Conservation (phyloP, 176 grass and related monocot genomes). For the Aegilops umbellulata region DNA sequence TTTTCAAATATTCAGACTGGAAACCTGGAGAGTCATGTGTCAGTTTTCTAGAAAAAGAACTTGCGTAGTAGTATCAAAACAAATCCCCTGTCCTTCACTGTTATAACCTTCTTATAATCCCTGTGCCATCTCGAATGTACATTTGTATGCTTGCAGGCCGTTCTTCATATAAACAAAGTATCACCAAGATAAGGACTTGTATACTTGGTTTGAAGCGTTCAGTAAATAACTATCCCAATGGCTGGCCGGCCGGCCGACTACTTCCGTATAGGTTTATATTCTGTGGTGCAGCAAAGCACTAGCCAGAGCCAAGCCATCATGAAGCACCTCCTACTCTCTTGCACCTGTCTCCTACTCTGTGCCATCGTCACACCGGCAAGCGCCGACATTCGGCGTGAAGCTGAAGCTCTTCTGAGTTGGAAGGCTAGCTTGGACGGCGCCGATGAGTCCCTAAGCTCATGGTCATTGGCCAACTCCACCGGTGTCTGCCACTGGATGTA, state of each 20-base stretch:
- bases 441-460: neutral
- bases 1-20: neutral
- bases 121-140: neutral
- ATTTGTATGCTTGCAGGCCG: neutral
- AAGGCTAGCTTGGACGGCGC: neutral
- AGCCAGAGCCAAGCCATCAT: neutral
- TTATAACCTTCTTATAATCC: neutral
- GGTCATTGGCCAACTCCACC: neutral
- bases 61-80: neutral
- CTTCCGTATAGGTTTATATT: neutral
- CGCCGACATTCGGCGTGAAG: neutral
- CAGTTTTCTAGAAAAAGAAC: neutral
- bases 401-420: slow-evolving; percentile 1
- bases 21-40: neutral
- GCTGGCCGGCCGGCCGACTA: neutral
- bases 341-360: neutral
- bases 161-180: neutral
- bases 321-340: neutral
- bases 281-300: neutral
- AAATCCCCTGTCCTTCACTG: neutral
- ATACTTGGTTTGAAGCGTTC: neutral
- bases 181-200: neutral
- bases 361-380: neutral
- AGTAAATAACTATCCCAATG: neutral
- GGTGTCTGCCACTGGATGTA: neutral